A percentile compares a stretch with the other conserved stretches of the same genome.
phyloP scores from a whole-genome alignment of 2,329 filamentous ascomycete genomes.

The Anisogramma anomala region DNA sequence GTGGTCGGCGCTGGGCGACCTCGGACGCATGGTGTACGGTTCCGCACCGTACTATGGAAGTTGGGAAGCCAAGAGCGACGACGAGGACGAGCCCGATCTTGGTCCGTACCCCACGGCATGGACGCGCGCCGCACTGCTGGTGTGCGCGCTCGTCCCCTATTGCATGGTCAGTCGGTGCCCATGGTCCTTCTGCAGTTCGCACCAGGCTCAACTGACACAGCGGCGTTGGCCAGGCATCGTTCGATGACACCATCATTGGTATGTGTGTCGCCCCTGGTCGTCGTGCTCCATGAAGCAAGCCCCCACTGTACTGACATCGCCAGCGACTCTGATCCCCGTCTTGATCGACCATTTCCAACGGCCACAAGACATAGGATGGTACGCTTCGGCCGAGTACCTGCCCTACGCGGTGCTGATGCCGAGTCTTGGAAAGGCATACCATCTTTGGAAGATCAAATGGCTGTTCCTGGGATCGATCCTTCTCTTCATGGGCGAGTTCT shows the following conservation, averaged over 20 bases:
- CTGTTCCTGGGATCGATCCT: slow-evolving; percentile 3
- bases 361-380: slow-evolving; percentile 30
- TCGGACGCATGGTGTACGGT: no score
- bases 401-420: slow-evolving; percentile 15
- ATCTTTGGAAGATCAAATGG: slow-evolving; percentile 16
- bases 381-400: slow-evolving; percentile 25
- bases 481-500: neutral
- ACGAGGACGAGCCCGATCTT: neutral
- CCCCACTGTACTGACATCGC: neutral
- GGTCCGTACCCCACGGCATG: neutral
- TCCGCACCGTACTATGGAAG: neutral
- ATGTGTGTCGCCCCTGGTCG: neutral
- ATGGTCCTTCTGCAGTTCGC: neutral
- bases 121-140: neutral
- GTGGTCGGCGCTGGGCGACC: no score
- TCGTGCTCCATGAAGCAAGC: neutral
- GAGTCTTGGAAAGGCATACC: slow-evolving; percentile 16
- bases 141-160: neutral
- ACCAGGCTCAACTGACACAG: neutral
- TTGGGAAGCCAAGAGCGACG: neutral
- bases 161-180: neutral
- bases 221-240: neutral
- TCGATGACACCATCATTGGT: slow-evolving; percentile 14
- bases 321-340: slow-evolving; percentile 16
- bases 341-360: slow-evolving; percentile 20